A percentile compares a stretch with the other conserved stretches of the same genome.
Evolutionary conservation across 129 eudicot genomes (phyloP).

Genomic region (Flaveria bidentis): DNA sequence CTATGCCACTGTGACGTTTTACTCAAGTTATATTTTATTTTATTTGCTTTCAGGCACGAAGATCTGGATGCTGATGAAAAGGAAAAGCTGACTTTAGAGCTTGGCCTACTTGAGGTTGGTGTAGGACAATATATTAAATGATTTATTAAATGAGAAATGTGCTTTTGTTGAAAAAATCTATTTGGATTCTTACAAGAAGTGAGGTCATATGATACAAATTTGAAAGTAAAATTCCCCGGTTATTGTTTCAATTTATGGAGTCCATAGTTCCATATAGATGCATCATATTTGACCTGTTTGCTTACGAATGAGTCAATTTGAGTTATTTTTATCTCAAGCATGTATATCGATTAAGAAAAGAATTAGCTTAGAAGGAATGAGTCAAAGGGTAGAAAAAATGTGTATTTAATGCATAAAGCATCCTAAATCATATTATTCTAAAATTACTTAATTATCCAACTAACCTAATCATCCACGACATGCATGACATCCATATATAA

Average conservation of each 20-base stretch:
- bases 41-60: background rate
- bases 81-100: no score
- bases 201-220: no score
- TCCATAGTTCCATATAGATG: no score
- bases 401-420: background rate
- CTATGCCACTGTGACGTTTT: no score
- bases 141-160: no score
- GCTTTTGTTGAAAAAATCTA: no score
- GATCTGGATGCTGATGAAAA: background rate
- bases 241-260: background rate
- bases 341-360: background rate
- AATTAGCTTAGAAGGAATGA: background rate
- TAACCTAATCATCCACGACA: background rate
- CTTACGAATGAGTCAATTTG: no score
- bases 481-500: background rate
- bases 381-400: background rate
- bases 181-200: no score
- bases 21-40: background rate
- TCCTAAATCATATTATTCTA: background rate
- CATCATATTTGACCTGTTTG: no score
- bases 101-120: no score
- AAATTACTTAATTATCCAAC: background rate
- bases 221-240: background rate
- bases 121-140: no score
- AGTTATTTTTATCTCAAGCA: background rate